Conservation (phyloP, 2,329 filamentous ascomycete species). For the Eutypella sp. region DNA sequence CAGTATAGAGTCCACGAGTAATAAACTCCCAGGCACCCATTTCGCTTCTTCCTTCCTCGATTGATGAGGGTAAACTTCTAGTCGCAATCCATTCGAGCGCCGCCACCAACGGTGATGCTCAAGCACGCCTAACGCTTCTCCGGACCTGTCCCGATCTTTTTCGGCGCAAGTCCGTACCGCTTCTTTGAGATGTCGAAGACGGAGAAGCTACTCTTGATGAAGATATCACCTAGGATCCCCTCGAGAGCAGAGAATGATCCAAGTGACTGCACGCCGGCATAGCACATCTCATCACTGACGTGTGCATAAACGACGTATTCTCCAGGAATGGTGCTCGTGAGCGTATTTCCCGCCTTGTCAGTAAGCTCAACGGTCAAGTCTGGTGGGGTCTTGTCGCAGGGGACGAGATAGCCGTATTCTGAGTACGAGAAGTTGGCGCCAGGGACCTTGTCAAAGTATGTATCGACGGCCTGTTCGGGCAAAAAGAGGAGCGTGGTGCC, state of each 20-base stretch:
- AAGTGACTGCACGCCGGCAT: constrained; percentile 67
- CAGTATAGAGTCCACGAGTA: too few relatives aligned
- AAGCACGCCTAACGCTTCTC: constrained; percentile 2
- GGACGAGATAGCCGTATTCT: constrained; percentile 50
- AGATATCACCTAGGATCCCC: constrained; percentile 71
- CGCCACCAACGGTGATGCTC: neutral
- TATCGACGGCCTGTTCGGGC: constrained; percentile 47
- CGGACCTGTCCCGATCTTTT: constrained; percentile 26
- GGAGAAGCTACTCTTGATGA: constrained; percentile 73
- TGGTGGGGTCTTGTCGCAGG: constrained; percentile 53
- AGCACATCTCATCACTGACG: constrained; percentile 54
- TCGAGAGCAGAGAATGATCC: constrained; percentile 42
- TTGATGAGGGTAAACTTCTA: too few relatives aligned
- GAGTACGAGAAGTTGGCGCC: constrained; percentile 44
- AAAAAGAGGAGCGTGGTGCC: constrained; percentile 64
- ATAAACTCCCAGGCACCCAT: too few relatives aligned
- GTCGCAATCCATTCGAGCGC: too few relatives aligned
- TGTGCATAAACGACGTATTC: constrained; percentile 51
- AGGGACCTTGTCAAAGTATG: constrained; percentile 55
- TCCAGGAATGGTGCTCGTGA: constrained; percentile 50
- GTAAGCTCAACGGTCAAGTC: constrained; percentile 51
- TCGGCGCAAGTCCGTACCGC: constrained; percentile 39
- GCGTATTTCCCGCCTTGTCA: constrained; percentile 34
- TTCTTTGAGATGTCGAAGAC: constrained; percentile 58
- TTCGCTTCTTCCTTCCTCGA: too few relatives aligned